phyloP scores from a whole-genome alignment of 2,329 filamentous ascomycete genomes.

The Alternaria metachromatica region DNA sequence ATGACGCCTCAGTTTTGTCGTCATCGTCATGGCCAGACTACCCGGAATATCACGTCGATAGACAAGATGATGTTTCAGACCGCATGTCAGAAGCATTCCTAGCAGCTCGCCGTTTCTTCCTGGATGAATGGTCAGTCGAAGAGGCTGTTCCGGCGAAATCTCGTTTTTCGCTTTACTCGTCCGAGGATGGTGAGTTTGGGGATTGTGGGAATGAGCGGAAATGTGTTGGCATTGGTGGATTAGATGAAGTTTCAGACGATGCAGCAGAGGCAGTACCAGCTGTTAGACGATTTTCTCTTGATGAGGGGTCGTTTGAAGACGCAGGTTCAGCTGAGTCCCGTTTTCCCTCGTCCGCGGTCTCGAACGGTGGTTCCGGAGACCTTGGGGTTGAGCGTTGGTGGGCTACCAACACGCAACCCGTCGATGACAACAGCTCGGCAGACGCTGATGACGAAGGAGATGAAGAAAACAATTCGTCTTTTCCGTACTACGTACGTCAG shows the following conservation, averaged over 20 bases:
- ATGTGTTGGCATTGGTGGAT: too few species aligned
- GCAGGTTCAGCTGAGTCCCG: neutral
- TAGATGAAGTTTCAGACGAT: neutral
- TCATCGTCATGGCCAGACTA: neutral
- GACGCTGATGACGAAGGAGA: neutral
- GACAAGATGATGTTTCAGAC: neutral
- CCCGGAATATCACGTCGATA: neutral
- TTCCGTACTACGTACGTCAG: neutral
- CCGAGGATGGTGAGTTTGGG: neutral
- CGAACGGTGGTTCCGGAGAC: neutral
- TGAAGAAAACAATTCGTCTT: neutral
- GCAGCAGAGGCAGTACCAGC: neutral
- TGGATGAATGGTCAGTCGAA: neutral
- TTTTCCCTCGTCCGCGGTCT: neutral
- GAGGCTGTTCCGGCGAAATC: neutral
- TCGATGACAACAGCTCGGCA: neutral
- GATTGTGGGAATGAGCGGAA: accelerated
- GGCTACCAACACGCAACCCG: neutral
- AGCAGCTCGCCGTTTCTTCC: neutral
- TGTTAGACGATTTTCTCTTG: neutral
- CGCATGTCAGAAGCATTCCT: neutral
- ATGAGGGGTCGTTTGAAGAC: neutral
- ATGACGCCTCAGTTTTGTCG: neutral
- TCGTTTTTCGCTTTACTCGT: neutral
- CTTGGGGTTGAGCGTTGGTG: neutral